Evolutionary conservation across 2,329 filamentous ascomycete species (phyloP).

Genomic region (Diaporthe aspalathi): DNA sequence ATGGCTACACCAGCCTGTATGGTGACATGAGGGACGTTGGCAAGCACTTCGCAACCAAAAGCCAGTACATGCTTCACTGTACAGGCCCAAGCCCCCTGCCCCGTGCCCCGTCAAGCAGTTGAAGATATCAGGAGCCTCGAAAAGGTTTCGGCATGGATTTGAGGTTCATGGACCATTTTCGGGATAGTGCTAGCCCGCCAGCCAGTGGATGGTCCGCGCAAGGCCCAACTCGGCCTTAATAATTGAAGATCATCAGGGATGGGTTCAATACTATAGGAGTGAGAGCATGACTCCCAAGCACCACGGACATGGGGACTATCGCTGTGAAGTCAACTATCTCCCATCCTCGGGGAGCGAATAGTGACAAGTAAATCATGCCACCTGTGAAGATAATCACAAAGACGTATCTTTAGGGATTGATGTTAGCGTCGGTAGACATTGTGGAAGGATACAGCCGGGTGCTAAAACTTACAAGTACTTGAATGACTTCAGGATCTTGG

Average conservation of each 20-base stretch:
- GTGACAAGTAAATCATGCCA: conserved; percentile 60
- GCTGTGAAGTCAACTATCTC: conserved; percentile 67
- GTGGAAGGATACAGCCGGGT: conserved; percentile 46
- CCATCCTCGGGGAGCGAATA: conserved; percentile 62
- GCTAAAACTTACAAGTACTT: conserved; percentile 61
- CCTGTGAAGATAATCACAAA: conserved; percentile 47
- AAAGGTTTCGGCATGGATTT: background rate
- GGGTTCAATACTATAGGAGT: conserved; percentile 70
- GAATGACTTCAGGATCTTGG: conserved; percentile 65
- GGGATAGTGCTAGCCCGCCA: background rate
- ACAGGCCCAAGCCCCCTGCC: background rate
- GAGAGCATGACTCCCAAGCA: conserved; percentile 66
- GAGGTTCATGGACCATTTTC: background rate
- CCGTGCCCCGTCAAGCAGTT: background rate
- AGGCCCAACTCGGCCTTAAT: conserved; percentile 49
- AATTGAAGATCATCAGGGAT: conserved; percentile 70
- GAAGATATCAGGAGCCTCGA: background rate
- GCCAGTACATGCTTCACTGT: background rate
- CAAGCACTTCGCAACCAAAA: background rate
- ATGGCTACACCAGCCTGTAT: background rate
- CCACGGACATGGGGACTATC: conserved; percentile 65
- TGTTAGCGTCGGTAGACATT: background rate
- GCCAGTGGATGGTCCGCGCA: no score
- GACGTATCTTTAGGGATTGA: conserved; percentile 27
- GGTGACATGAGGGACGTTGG: background rate